These are phyloP conservation scores for Rhizodiscina lignyota DNA, from an alignment of 495 filamentous ascomycete genomes.

Conservation along the genomic window DNA sequence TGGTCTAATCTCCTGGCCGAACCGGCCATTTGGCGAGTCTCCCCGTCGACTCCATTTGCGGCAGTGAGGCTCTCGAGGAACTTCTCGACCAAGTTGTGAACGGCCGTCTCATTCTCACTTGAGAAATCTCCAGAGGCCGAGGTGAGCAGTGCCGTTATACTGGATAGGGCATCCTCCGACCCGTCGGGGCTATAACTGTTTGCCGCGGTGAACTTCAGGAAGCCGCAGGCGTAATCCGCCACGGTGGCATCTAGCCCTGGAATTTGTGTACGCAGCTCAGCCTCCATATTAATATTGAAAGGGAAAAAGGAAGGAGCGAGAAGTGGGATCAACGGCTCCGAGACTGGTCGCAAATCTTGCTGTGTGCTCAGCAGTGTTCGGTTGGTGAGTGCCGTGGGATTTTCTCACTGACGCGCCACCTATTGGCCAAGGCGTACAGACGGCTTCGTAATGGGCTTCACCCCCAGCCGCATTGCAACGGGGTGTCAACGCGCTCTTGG, in stretches of 20 bases:
- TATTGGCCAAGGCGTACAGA: too few species aligned
- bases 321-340: too few species aligned
- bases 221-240: conserved; percentile 86
- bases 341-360: too few species aligned
- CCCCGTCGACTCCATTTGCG: conserved; percentile 53
- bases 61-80: conserved; percentile 71
- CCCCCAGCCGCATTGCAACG: too few species aligned
- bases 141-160: conserved; percentile 70
- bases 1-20: conserved; percentile 80
- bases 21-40: conserved; percentile 48
- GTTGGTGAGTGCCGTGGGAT: too few species aligned
- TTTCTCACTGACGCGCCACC: too few species aligned
- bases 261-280: conserved; percentile 72
- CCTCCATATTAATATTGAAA: conserved; percentile 85
- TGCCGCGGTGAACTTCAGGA: conserved; percentile 78
- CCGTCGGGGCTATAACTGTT: conserved; percentile 62
- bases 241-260: conserved; percentile 81
- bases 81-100: conserved; percentile 74
- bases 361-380: too few species aligned
- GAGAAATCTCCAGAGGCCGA: conserved; percentile 77
- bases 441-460: too few species aligned
- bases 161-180: conserved; percentile 50
- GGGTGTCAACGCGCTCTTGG: too few species aligned
- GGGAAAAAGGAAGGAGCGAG: too few species aligned
- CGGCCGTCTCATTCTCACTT: conserved; percentile 50